Base-by-base conservation (phyloP, 176 grass and related monocot species). In the Rhipidocladum racemiflorum region DNA sequence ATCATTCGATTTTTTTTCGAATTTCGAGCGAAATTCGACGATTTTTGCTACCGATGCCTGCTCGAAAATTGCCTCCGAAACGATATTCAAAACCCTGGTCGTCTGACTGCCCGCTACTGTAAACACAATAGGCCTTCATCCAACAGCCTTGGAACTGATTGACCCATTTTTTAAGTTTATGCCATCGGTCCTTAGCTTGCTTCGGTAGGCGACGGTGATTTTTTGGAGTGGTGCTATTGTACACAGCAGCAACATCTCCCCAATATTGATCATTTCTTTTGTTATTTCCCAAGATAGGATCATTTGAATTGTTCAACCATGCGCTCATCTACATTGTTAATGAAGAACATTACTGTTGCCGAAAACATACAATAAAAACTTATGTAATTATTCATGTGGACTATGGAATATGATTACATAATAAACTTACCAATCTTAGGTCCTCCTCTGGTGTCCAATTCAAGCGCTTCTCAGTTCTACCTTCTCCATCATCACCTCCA, bases 31-130 rank as follows among this genome's bases (percentile, higher is more conserved):
- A 2, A 32, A 32, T 2, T 32, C 30, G n/a, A n/a, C n/a, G n/a
- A 32, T 2, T 1, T 2, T 32, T 2, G 1, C 30, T 2, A 1
- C 2, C 1, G 2, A 32, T 1, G 2, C 1, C 2, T 1, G 30
- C 30, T 32, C 30, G 2, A 32, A 1, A 32, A 1, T 2, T 1
- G 2, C 30, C 2, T 2, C 30, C 2, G 2, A 1, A 32, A 1
- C 1, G 2, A 1, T 1, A 2, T 2, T 32, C 1, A 32, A 32
- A 2, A 2, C 1, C 30, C 2, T 32, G 2, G 30, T 32, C 30
- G 2, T 32, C 30, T 32, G 1, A 32, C 1, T 2, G 2, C 30
- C 30, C 2, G 1, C 32, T 34, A 34, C 3, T 3, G 2, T 34
- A 34, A 34, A 34, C 32, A 53, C 6, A 1, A 20, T 20, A 20